Percentiles rank a stretch among this genome's conserved stretches.
Conservation (phyloP, 2,329 filamentous ascomycete species). For the Aspergillus quadricinctus region DNA sequence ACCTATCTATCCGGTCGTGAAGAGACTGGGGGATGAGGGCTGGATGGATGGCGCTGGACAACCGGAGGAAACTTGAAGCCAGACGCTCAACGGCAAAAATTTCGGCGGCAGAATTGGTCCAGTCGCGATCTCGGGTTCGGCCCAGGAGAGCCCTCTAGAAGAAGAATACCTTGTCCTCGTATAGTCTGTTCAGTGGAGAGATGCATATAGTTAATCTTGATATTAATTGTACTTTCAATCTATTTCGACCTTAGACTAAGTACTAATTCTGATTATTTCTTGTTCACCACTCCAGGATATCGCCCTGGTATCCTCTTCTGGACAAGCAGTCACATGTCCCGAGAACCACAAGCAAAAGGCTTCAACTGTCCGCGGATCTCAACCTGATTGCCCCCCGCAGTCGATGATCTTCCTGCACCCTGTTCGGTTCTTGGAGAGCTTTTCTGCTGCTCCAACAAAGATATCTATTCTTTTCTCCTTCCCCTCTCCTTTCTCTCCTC, state of each 20-base stretch:
- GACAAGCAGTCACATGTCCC: conserved; percentile 14
- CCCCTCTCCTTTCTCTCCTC: neutral
- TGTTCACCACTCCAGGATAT: neutral
- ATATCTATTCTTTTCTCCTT: neutral
- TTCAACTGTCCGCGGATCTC: conserved; percentile 12
- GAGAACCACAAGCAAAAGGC: conserved; percentile 9
- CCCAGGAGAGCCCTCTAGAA: neutral
- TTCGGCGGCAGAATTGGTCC: conserved; percentile 13
- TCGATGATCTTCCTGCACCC: conserved; percentile 1
- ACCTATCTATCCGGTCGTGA: neutral
- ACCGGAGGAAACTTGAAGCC: neutral
- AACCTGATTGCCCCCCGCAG: conserved; percentile 3
- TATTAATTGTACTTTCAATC: neutral
- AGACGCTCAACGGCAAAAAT: conserved; percentile 9
- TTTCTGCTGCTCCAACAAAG: neutral
- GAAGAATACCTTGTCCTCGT: too few relatives aligned
- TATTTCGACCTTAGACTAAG: neutral
- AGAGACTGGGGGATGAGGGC: conserved; percentile 13
- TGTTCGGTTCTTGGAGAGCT: neutral
- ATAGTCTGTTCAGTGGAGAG: neutral
- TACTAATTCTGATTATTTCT: neutral
- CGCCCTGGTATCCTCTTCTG: neutral
- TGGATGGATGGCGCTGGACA: neutral
- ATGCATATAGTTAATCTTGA: neutral
- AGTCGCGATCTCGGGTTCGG: neutral